Evolutionary conservation across 2,329 filamentous ascomycete species (phyloP), one percentile per base, ranked within the genome.

Genomic region (Akanthomyces muscarius): DNA sequence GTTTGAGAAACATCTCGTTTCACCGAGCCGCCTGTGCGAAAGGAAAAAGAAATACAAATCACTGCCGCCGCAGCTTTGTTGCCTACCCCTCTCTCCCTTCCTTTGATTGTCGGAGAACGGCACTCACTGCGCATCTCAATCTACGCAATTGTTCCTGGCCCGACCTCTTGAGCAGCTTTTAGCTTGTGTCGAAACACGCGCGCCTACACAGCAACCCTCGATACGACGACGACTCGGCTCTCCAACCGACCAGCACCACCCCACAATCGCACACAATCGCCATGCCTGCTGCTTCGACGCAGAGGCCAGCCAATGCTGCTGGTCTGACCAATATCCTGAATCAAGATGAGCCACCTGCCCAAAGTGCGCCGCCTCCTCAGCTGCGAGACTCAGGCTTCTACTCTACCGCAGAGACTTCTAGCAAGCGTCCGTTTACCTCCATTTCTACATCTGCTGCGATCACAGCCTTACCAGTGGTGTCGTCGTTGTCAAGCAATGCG

Each of bases 361-460:
- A 71, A 36, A 69, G 69, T 63, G 68, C 68, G 53, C 69, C 72
- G 38, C 66, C 69, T 41, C 71, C 70, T 41, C 75, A 76, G 56
- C 68, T 77, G 62, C 74, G 76, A 64, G 77, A 78, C 56, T 78
- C 77, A 53, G 77, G 77, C 36, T 78, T 78, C 65, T 78, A 78
- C 62, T 78, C 77, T n/a, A 78, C 77, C 50, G 69, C 73, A 53
- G 77, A 78, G 68, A 71, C 74, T 58, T 77, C 77, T 45, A 78
- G 77, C 71, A 78, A 78, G 69, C 77, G 77, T 78, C 75, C 30
- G 72, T 72, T 38, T 52, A 44, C 25, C 60, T 65, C 56, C 23
- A 10, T 30, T 52, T 66, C 8, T 7, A 36, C 10, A 25, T 51
- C 61, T n/a, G 28, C 45, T 25, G 28, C 51, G 28, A n/a, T 41